Base-by-base conservation (phyloP, 108 stramenopile genomes). In the Stephanodiscus minutulus region DNA sequence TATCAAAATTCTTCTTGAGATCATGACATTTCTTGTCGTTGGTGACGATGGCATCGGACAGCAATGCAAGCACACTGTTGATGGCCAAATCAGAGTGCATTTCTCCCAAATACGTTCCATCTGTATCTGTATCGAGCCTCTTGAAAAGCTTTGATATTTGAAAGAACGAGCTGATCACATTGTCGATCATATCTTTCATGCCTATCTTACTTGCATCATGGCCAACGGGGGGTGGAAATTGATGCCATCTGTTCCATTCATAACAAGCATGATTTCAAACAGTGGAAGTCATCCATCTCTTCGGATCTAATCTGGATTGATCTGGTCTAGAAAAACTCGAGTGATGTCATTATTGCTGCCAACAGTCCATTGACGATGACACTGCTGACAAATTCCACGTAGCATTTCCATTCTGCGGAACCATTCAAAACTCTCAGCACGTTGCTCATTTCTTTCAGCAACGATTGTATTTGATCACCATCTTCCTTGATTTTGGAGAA, bases 371-470 rank as follows among this genome's bases (percentile, higher is more conserved):
- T 68, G 9, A 96, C 85, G 44, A 96, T 88, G 21, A 91, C 64
- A 61, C 67, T 88, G 74, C 91, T 94, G 59, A 96, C 87, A 53
- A 91, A 96, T 61, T 94, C 87, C 46, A 91, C 68, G 66, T 96
- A 96, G 48, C 84, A 82, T 46, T 72, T 84, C 95, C 95, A 96
- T 68, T 93, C 90, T 52, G 85, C 68, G 36, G 90, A 91, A 7
- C 86, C 75, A 53, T 87, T 88, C 39, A 79, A 84, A 33, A 83
- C 77, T 24, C 86, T 69, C 33, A 96, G 77, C 24, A 83, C 74
- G 50, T 91, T 89, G 69, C 89, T 88, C 29, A 88, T 89, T 57
- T 93, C 90, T 62, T 93, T 88, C 56, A 94, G 47, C 20, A 77
- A 62, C n/a, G 48, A 35, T 46, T 92, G 87, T 58, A 96, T 93